Evolutionary conservation across 306 rosid species (phyloP), one percentile per base, ranked within the genome.

Genomic region (Malus sieversii): DNA sequence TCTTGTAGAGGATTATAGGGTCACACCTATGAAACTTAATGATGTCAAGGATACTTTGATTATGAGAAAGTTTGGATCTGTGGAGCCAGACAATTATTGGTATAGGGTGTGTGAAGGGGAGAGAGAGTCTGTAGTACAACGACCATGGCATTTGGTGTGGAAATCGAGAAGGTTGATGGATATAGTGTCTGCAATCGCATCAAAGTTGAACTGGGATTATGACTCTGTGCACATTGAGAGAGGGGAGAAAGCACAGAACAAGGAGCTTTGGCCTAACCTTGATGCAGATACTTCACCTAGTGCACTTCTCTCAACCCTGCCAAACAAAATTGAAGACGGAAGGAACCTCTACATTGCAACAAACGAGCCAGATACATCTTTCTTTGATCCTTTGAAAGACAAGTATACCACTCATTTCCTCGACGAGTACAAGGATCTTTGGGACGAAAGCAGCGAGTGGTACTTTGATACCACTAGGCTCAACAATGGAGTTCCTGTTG

Each of bases 91-190:
- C 85, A 96, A 96, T 73, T 92, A 92, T 73, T 88, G 99, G 98
- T 96, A 90, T 62, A 87, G 99, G 70, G 99, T 92, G 57, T 96
- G 99, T 73, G 99, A 96, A 82, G 97, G 99, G 77, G 98, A 96
- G 85, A 89, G 97, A 2, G 98, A 96, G 82, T 90, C 98, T 0
- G 81, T 88, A 23, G 82, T 92, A 78, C 96, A 88, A 78, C 88
- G 99, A 82, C 98, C 99, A 8, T 96, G 98, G 99, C 87, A 90
- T 89, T 84, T 89, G 86, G 29, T 96, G 68, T 96, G 99, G 99
- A 96, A 96, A 82, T 96, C 99, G 1, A 96, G 92, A 80, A 82
- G 97, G 46, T 80, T 96, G 78, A 88, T 96, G 98, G 99, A 92
- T 69, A 90, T 96, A 79, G 96, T 92, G 64, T 96, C 99, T 46